These are phyloP conservation scores for Verbascum thapsus DNA, from an alignment of 257 asterid species.

Conservation along the genomic window DNA sequence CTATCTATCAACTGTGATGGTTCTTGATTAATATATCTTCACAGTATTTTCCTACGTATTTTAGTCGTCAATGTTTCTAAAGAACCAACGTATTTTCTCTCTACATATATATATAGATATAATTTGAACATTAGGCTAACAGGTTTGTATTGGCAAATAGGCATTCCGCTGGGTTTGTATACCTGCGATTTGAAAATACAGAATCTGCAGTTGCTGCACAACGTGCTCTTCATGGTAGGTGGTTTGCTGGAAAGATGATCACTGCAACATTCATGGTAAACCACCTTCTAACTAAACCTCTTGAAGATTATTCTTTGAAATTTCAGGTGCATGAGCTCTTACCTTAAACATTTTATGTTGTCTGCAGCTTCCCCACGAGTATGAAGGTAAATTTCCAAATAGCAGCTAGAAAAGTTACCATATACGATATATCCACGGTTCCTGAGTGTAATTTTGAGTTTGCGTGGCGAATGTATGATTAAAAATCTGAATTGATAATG, in stretches of 20 bases:
- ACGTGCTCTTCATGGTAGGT: conserved; percentile 71
- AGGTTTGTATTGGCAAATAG: conserved; percentile 32
- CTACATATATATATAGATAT: no score
- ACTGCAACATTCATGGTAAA: conserved; percentile 72
- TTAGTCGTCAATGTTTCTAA: no score
- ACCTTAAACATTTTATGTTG: background rate
- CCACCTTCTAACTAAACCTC: background rate
- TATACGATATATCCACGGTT: background rate
- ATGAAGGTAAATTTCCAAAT: conserved; percentile 55
- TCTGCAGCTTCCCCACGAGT: conserved; percentile 47
- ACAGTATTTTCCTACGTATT: no score
- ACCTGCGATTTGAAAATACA: conserved; percentile 58
- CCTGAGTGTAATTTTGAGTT: conserved; percentile 5
- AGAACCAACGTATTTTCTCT: no score
- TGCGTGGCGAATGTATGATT: conserved; percentile 20
- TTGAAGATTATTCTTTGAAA: background rate
- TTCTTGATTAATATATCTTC: no score
- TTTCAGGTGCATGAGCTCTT: background rate
- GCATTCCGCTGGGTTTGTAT: conserved; percentile 65
- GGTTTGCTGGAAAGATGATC: conserved; percentile 86
- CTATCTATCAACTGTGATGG: no score
- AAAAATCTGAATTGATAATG: background rate
- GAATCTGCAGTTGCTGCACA: conserved; percentile 63
- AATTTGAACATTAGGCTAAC: conserved; percentile 1
- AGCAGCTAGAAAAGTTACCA: conserved; percentile 34